These are phyloP conservation scores for Simmondsia chinensis DNA, from an alignment of 148 eudicot genomes.

Conservation along the genomic window DNA sequence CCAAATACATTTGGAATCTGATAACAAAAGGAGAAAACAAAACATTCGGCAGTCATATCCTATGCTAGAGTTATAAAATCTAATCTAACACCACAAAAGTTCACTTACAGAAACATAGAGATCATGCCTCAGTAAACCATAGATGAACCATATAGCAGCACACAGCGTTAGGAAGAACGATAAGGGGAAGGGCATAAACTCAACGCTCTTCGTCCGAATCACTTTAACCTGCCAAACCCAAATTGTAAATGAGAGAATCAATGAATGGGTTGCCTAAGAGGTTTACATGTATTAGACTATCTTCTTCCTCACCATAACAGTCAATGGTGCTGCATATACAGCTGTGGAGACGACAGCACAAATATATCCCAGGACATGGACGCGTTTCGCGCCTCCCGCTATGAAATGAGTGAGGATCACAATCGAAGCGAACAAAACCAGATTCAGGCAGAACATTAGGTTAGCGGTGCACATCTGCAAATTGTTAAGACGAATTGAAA, in stretches of 20 bases:
- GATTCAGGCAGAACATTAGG: slow-evolving; percentile 24
- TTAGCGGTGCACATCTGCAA: slow-evolving; percentile 36
- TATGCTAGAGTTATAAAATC: too few relatives aligned
- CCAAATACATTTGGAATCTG: slow-evolving; percentile 47
- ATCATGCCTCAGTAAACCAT: slow-evolving; percentile 43
- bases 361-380: slow-evolving; percentile 42
- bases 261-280: too few relatives aligned
- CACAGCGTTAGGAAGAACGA: slow-evolving; percentile 57
- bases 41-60: background rate
- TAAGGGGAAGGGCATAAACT: slow-evolving; percentile 61
- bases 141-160: slow-evolving; percentile 54
- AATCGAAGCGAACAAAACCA: slow-evolving; percentile 27
- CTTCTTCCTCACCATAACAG: slow-evolving; percentile 39
- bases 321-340: slow-evolving; percentile 71
- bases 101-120: slow-evolving; percentile 39
- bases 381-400: slow-evolving; percentile 6
- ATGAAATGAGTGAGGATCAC: slow-evolving; percentile 20
- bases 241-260: too few relatives aligned
- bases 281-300: background rate
- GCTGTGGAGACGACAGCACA: slow-evolving; percentile 47
- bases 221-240: slow-evolving; percentile 35
- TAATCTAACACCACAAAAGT: too few relatives aligned
- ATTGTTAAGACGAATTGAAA: too few relatives aligned
- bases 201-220: slow-evolving; percentile 45
- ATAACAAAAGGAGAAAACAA: background rate